Conservation (phyloP, 805 yeast species). For the Nakazawaea ambrosiae region DNA sequence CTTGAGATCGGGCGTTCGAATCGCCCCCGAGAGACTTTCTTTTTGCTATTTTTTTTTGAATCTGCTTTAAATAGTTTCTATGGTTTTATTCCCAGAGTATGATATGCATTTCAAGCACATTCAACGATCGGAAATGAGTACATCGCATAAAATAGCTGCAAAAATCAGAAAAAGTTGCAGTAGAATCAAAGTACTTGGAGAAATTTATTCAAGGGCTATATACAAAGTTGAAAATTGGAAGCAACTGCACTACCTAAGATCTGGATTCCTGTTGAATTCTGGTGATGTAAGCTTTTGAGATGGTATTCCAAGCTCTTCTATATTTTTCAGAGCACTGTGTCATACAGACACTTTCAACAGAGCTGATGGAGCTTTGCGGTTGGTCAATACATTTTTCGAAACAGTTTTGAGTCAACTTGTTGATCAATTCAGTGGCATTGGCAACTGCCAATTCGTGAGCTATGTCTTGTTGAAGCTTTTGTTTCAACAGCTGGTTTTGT, state of each 20-base stretch:
- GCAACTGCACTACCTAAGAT: too few relatives aligned
- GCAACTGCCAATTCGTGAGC: conserved; percentile 85
- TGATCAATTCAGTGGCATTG: conserved; percentile 82
- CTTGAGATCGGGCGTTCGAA: conserved; percentile 13
- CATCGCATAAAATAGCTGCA: too few relatives aligned
- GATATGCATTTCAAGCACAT: too few relatives aligned
- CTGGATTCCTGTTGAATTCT: conserved; percentile 59
- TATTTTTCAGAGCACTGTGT: conserved; percentile 78
- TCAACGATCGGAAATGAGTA: too few relatives aligned
- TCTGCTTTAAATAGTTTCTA: too few relatives aligned
- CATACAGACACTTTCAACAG: conserved; percentile 59
- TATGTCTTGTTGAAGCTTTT: conserved; percentile 62
- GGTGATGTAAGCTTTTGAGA: conserved; percentile 68
- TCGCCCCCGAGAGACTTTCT: conserved; percentile 11
- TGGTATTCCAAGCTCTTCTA: conserved; percentile 85
- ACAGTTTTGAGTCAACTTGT: conserved; percentile 80
- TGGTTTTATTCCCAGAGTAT: too few relatives aligned
- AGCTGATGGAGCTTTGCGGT: conserved; percentile 46
- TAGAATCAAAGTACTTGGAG: too few relatives aligned
- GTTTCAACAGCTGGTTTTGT: conserved; percentile 41
- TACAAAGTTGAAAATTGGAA: too few relatives aligned
- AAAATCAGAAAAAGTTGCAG: too few relatives aligned
- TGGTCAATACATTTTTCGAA: conserved; percentile 66
- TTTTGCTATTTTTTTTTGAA: conserved; percentile 1
- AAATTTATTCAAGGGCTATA: too few relatives aligned